Evolutionary conservation across 1,139 yeast species (phyloP), one percentile per base, ranked within the genome.

Genomic region (Debaryomyces sp.): DNA sequence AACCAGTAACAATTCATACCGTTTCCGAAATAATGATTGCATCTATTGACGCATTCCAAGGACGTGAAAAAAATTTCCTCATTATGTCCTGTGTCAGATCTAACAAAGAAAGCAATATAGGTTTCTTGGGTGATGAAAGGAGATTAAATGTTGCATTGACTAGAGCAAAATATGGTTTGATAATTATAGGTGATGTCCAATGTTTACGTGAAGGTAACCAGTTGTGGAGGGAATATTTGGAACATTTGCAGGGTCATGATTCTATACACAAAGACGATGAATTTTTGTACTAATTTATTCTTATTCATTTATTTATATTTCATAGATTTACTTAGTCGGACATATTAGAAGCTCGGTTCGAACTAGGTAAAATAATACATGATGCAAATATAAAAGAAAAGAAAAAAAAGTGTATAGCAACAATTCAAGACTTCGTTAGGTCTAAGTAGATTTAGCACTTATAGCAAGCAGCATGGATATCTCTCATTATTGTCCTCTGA

Each of bases 1-100:
- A 78, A 53, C 81, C 83, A 1, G 70, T 77, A 24, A 77, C 84
- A 2, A 82, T 85, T 50, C 85, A 84, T 58, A 76, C 79, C 33
- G 83, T 85, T 45, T 80, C 85, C 36, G 87, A 80, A 24, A 78
- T 85, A n/a, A 81, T 84, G 78, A 78, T 85, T 47, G 88, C 90
- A 1, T 81, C 87, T 0, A 78, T 83, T 42, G 87, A 83, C 62
- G 86, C 87, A 0, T 83, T 82, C 70, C 88, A 83, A 62, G 87
- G 88, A 29, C 77, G 86, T 58, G 88, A 83, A 56, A 82, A 81
- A 62, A 74, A 80, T 50, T 80, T 82, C 54, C 72, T 83, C 49
- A 67, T 83, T 15, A 81, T 82, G 66, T 81, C 86, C 0, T 81
- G 87, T 63, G 88, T 83, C 7, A 66, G 88, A 56, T 80, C 83